Percentiles rank a stretch among this genome's conserved stretches.
Evolutionary conservation across 1,284 basidiomycete species (phyloP).

Genomic region (Heterobasidion irregulare): DNA sequence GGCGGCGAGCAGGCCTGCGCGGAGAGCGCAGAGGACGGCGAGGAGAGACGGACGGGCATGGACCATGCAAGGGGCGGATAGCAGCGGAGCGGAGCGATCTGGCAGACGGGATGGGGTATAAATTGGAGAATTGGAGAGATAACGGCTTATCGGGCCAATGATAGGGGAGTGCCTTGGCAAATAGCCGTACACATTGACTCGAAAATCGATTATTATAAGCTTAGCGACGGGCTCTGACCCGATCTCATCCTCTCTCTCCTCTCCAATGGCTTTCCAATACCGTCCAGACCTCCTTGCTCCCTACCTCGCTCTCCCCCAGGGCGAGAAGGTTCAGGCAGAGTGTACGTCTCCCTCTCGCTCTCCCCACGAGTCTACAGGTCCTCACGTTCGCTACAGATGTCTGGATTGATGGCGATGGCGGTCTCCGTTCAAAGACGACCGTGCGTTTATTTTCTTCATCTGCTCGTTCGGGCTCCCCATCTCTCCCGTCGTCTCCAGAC

Average conservation of each 20-base stretch:
- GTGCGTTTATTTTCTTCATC: conserved; percentile 30
- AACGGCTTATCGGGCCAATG: conserved; percentile 9
- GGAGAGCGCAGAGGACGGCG: neutral
- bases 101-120: neutral
- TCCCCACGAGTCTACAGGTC: conserved; percentile 3
- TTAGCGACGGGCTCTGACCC: conserved; percentile 11
- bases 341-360: conserved; percentile 43
- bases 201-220: conserved; percentile 4
- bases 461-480: conserved; percentile 1
- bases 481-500: conserved; percentile 39
- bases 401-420: conserved; percentile 92
- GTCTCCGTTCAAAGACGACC: conserved; percentile 91
- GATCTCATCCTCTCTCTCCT: conserved; percentile 9
- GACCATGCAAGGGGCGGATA: neutral
- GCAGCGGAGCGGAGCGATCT: neutral
- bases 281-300: conserved; percentile 80
- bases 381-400: conserved; percentile 51
- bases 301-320: conserved; percentile 81
- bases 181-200: conserved; percentile 11
- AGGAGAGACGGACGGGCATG: neutral
- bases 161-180: conserved; percentile 10
- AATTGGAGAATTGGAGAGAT: too few relatives aligned
- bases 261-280: conserved; percentile 36
- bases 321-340: conserved; percentile 86
- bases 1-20: too few relatives aligned